phyloP scores from a whole-genome alignment of 208 protist genomes.

The Novymonas esmeraldas region DNA sequence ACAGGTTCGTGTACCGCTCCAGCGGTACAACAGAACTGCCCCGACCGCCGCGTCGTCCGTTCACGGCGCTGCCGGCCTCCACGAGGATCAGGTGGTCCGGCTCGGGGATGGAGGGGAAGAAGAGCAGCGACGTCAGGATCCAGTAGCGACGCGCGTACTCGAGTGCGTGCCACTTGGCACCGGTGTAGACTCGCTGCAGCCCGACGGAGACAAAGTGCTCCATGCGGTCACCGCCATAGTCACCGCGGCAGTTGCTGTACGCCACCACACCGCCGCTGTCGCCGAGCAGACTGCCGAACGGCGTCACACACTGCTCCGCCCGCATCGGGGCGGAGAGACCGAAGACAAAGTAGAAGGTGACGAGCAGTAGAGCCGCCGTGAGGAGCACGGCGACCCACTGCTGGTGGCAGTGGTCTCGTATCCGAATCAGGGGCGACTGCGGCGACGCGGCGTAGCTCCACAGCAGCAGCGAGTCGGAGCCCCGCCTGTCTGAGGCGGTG shows the following conservation, averaged over 20 bases:
- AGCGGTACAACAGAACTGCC: slow-evolving; percentile 22
- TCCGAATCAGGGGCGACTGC: slow-evolving; percentile 43
- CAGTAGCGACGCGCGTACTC: slow-evolving; percentile 79
- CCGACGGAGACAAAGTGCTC: slow-evolving; percentile 64
- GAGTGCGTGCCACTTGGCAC: slow-evolving; percentile 62
- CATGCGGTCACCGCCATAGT: slow-evolving; percentile 43
- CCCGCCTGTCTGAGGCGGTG: neutral
- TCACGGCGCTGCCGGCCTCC: slow-evolving; percentile 18
- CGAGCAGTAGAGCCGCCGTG: slow-evolving; percentile 44
- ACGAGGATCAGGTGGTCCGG: slow-evolving; percentile 30
- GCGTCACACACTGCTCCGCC: slow-evolving; percentile 37
- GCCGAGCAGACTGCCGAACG: slow-evolving; percentile 64
- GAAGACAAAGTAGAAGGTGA: slow-evolving; percentile 66
- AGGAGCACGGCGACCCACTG: slow-evolving; percentile 66
- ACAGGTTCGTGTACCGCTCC: slow-evolving; percentile 40
- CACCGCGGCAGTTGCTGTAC: slow-evolving; percentile 76
- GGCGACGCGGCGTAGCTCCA: slow-evolving; percentile 51
- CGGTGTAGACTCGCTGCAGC: slow-evolving; percentile 53
- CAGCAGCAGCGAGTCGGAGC: slow-evolving; percentile 25
- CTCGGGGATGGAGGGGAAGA: slow-evolving; percentile 28
- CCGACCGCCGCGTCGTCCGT: slow-evolving; percentile 22
- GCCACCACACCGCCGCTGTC: slow-evolving; percentile 50
- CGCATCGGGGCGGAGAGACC: slow-evolving; percentile 29
- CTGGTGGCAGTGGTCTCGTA: slow-evolving; percentile 74
- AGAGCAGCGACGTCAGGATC: slow-evolving; percentile 44